Evolutionary conservation across 2,329 filamentous ascomycete genomes (phyloP), one percentile per base, ranked within the genome.

Genomic region (Cladophialophora yegresii): DNA sequence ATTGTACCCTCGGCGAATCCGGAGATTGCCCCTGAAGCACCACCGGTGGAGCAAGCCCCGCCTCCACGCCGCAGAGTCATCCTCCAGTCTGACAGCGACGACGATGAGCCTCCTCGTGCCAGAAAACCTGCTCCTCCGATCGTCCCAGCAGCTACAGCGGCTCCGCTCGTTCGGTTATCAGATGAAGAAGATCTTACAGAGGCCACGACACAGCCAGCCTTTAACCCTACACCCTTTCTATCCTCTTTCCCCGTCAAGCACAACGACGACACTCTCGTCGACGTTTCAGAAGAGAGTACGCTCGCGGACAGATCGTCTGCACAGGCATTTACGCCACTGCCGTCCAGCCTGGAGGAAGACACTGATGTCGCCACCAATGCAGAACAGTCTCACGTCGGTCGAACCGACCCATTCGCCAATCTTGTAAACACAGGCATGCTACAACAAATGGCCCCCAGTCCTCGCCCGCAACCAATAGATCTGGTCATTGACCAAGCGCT

Each of bases 1-100:
- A 55, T 71, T 26, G 62, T 67, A 33, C 45, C 16, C 13, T 63
- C 54, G 26, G 66, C 67, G 22, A 62, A 71, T 55, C 70, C 70
- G 10, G 61, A 70, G 2, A 61, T 68, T 49, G 60, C 65, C 12
- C 62, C 65, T 10, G 64, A 67, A 23, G 60, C 50, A 5, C 68
- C 70, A 28, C 33, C 63, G 23, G 68, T 69, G 49, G 54, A 58
- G 50, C 30, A 43, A 43, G 30, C 16, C 22, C 63, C 60, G 3
- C 33, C 36, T 30, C 62, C 63, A 16, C 65, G 65, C 20, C 65
- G 65, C 26, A 58, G 67, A 65, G 59, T 69, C 28, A 33, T 62
- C 1, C 26, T 61, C 12, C 65, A 69, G 12, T 67, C 68, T 4
- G 68, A 70, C 30, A 68, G 67, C 51, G 68, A 69, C 10, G 65